These are phyloP conservation scores for Parascedosporium putredinis DNA, from an alignment of 2,329 filamentous ascomycete species.

Conservation along the genomic window DNA sequence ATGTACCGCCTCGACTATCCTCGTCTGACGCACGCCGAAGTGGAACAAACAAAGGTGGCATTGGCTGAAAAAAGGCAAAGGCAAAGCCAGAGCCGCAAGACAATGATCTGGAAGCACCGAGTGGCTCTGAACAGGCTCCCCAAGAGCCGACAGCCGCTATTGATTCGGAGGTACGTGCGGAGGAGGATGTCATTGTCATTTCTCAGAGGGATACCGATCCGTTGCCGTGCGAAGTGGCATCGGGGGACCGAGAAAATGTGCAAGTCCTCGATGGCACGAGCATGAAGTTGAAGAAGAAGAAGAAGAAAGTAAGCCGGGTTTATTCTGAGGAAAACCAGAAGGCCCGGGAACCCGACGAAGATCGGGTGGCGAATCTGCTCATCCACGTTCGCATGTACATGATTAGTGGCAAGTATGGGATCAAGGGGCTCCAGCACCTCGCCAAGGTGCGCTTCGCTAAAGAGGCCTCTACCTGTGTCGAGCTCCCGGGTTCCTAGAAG, in stretches of 20 bases:
- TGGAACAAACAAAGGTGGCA: too few species aligned
- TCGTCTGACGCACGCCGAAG: neutral
- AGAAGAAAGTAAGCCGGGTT: neutral
- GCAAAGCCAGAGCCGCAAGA: neutral
- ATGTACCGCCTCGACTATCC: neutral
- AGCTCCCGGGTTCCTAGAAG: neutral
- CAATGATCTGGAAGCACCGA: too few species aligned
- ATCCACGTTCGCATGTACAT: neutral
- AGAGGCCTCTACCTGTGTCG: neutral
- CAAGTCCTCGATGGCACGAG: neutral
- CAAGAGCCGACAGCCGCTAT: too few species aligned
- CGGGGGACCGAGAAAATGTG: neutral
- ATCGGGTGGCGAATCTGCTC: neutral
- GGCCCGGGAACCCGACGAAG: neutral
- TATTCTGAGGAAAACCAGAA: too few species aligned
- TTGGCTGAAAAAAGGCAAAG: too few species aligned
- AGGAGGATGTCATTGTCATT: too few species aligned
- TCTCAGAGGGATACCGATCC: neutral
- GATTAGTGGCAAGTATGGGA: neutral
- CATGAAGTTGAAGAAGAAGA: neutral
- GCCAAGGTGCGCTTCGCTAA: neutral
- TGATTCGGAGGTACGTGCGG: too few species aligned
- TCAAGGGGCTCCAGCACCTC: neutral
- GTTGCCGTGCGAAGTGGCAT: neutral
- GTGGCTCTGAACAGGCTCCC: too few species aligned